phyloP scores from a whole-genome alignment of 2,329 filamentous ascomycete species.

The Penicillium thymicola region DNA sequence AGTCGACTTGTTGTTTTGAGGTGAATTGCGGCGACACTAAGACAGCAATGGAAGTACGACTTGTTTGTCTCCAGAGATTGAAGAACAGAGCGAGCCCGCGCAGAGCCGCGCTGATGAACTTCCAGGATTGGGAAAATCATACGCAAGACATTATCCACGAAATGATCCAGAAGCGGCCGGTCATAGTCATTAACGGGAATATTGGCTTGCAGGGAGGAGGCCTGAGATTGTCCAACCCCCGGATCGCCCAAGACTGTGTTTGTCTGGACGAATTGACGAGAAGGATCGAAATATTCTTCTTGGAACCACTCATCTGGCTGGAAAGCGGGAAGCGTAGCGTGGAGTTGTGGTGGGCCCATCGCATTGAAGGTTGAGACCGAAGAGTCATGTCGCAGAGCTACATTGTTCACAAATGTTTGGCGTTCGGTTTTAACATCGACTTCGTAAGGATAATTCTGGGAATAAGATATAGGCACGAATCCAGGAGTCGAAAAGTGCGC shows the following conservation, averaged over 20 bases:
- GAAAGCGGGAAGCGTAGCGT: slow-evolving; percentile 63
- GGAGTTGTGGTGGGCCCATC: slow-evolving; percentile 73
- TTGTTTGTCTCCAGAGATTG: slow-evolving; percentile 88
- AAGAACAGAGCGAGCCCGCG: slow-evolving; percentile 77
- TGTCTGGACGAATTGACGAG: slow-evolving; percentile 33
- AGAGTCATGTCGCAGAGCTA: slow-evolving; percentile 80
- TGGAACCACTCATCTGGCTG: slow-evolving; percentile 68
- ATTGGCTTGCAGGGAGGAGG: slow-evolving; percentile 63
- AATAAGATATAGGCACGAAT: slow-evolving; percentile 57
- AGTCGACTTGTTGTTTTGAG: slow-evolving; percentile 71
- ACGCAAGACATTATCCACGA: slow-evolving; percentile 81
- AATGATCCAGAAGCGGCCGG: slow-evolving; percentile 82
- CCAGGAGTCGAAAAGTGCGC: slow-evolving; percentile 48
- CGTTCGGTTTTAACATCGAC: slow-evolving; percentile 94
- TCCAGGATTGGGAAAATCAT: slow-evolving; percentile 91
- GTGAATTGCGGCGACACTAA: slow-evolving; percentile 90
- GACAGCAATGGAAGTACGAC: slow-evolving; percentile 90
- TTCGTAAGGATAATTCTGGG: slow-evolving; percentile 68
- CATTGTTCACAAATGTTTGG: slow-evolving; percentile 88
- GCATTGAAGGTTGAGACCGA: slow-evolving; percentile 90
- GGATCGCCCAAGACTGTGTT: slow-evolving; percentile 23
- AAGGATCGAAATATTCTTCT: slow-evolving; percentile 65
- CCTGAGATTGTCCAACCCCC: slow-evolving; percentile 43
- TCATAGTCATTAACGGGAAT: slow-evolving; percentile 87
- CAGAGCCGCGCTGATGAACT: slow-evolving; percentile 79